phyloP scores from a whole-genome alignment of 768 basidiomycete species.

The Leccinum subtestaceum region DNA sequence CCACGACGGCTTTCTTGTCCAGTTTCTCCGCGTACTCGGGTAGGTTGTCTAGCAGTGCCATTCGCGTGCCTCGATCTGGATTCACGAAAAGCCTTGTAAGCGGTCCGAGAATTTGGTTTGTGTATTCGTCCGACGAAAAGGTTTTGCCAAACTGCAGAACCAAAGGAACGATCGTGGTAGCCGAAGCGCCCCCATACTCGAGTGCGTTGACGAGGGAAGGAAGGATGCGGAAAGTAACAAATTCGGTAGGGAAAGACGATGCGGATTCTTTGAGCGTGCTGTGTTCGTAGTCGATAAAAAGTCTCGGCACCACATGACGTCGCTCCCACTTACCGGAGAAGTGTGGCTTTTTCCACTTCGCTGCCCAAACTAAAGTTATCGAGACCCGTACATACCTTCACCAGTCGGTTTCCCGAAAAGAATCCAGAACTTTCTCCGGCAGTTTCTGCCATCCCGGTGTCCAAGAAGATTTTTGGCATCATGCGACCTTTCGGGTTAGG shows the following conservation, averaged over 20 bases:
- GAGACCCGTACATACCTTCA: constrained; percentile 79
- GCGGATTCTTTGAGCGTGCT: constrained; percentile 80
- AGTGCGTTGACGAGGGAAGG: constrained; percentile 80
- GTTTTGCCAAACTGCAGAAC: constrained; percentile 77
- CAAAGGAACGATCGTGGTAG: constrained; percentile 76
- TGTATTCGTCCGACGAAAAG: constrained; percentile 68
- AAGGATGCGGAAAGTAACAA: constrained; percentile 80
- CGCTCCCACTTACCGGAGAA: constrained; percentile 56
- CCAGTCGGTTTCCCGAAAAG: constrained; percentile 77
- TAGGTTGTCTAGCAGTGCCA: constrained; percentile 88
- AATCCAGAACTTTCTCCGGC: constrained; percentile 63
- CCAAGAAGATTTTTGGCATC: constrained; percentile 73
- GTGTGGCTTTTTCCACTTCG: constrained; percentile 72
- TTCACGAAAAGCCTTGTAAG: constrained; percentile 83
- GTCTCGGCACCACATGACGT: background rate
- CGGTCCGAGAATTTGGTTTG: constrained; percentile 65
- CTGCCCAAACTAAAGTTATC: constrained; percentile 80
- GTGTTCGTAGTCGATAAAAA: background rate
- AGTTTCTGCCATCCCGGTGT: constrained; percentile 71
- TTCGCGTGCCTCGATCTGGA: constrained; percentile 89
- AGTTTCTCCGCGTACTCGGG: constrained; percentile 82
- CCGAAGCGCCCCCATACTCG: constrained; percentile 75
- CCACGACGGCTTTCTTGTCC: constrained; percentile 79
- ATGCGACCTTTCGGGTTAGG: constrained; percentile 82
- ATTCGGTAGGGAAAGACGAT: constrained; percentile 80